phyloP scores from a whole-genome alignment of 257 asterid genomes.

The Cynanchum wilfordii region DNA sequence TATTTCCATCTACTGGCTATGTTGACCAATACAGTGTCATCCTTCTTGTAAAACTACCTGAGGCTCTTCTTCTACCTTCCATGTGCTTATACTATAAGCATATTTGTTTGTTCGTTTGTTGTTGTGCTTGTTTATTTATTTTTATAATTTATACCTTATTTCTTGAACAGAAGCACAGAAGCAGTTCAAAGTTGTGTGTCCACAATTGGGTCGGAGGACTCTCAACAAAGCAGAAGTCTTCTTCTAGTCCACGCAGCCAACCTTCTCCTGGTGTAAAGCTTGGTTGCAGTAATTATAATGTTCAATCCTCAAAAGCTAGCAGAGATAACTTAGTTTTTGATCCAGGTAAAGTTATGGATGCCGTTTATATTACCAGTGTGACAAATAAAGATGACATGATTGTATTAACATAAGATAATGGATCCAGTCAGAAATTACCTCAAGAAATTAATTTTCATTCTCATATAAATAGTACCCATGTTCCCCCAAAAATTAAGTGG shows the following conservation, averaged over 20 bases:
- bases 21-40: background rate
- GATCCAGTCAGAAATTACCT: conserved; percentile 10
- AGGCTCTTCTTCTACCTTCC: background rate
- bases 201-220: conserved; percentile 67
- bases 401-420: conserved; percentile 37
- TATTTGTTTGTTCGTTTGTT: background rate
- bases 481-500: conserved; percentile 77
- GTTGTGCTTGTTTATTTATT: background rate
- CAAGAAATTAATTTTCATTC: conserved; percentile 33
- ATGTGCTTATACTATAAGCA: background rate
- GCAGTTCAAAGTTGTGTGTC: conserved; percentile 59
- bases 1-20: background rate
- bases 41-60: background rate
- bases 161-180: conserved; percentile 71
- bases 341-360: conserved; percentile 24
- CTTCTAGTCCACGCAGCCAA: conserved; percentile 28
- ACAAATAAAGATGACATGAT: conserved; percentile 32
- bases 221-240: conserved; percentile 44
- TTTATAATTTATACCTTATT: background rate
- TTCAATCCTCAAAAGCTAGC: conserved; percentile 32
- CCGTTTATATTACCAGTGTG: conserved; percentile 15
- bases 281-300: conserved; percentile 24
- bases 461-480: conserved; percentile 25
- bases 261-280: conserved; percentile 27
- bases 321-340: conserved; percentile 26